Conservation (phyloP, 176 grass and related monocot genomes). For the Tillandsia leiboldiana region DNA sequence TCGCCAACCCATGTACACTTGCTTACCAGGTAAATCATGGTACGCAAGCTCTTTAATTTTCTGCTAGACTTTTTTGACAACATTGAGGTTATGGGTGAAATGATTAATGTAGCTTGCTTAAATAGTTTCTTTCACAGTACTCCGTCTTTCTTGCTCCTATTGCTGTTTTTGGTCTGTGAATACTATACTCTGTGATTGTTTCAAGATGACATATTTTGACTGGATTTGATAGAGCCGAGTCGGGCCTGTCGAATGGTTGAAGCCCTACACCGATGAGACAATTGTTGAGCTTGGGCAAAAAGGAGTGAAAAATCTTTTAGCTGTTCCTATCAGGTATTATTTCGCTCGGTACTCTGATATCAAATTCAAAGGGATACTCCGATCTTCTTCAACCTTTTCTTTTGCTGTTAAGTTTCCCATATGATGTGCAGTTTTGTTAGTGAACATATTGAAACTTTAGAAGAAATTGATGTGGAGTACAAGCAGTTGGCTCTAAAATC, state of each 20-base stretch:
- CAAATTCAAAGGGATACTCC: conserved; percentile 2
- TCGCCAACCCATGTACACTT: conserved; percentile 76
- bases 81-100: background rate
- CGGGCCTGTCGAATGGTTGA: conserved; percentile 96
- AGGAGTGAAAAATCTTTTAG: conserved; percentile 78
- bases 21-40: conserved; percentile 70
- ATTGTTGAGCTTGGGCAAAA: conserved; percentile 85
- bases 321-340: conserved; percentile 81
- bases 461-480: conserved; percentile 99
- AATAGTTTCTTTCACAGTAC: background rate
- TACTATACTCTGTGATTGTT: background rate
- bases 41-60: background rate
- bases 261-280: conserved; percentile 95
- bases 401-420: background rate
- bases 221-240: conserved; percentile 72
- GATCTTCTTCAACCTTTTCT: background rate
- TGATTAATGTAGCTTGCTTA: background rate
- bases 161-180: background rate
- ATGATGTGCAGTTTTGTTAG: conserved; percentile 80
- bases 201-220: conserved; percentile 6
- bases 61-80: background rate
- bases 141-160: background rate
- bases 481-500: conserved; percentile 89
- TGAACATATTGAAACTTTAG: conserved; percentile 98
- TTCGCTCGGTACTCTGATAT: conserved; percentile 7